These are phyloP conservation scores for Acanthamoeba castellanii DNA, from an alignment of 208 protist species.

Conservation along the genomic window DNA sequence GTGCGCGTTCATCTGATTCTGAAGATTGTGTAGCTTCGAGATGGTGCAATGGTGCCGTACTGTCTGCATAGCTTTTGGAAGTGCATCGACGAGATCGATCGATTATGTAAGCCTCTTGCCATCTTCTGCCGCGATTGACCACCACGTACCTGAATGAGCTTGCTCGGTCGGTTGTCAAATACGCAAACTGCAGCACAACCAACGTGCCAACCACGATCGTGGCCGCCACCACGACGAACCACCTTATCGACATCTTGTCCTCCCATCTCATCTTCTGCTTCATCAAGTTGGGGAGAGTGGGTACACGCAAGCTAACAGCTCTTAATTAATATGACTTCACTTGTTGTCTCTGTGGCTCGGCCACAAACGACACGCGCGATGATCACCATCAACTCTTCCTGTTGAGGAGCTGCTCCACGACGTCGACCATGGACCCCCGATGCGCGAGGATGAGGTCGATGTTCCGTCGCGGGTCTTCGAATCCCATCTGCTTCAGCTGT, in stretches of 20 bases:
- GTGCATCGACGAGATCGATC: no score
- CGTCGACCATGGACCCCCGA: slow-evolving; percentile 44
- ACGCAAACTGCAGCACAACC: background rate
- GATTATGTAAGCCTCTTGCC: no score
- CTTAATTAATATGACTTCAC: background rate
- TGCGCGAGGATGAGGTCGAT: slow-evolving; percentile 41
- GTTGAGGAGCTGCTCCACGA: slow-evolving; percentile 40
- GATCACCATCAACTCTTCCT: background rate
- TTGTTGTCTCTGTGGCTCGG: background rate
- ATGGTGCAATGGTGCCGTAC: background rate
- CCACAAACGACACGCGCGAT: background rate
- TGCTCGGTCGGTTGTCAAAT: background rate
- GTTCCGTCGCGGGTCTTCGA: slow-evolving; percentile 29
- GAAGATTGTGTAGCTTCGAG: background rate
- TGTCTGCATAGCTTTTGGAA: no score
- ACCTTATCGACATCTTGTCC: background rate
- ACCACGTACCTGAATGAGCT: no score
- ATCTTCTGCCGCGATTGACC: no score
- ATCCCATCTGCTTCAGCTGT: slow-evolving; percentile 47
- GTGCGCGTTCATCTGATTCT: background rate
- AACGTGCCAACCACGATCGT: background rate
- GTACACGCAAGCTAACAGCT: background rate
- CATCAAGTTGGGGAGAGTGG: background rate
- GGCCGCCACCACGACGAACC: background rate
- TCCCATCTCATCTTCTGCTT: background rate